Percentiles rank a stretch among this genome's conserved stretches.
These are phyloP conservation scores for Ambrosia hybrid DNA, from an alignment of 140 eudicot species.

Conservation along the genomic window DNA sequence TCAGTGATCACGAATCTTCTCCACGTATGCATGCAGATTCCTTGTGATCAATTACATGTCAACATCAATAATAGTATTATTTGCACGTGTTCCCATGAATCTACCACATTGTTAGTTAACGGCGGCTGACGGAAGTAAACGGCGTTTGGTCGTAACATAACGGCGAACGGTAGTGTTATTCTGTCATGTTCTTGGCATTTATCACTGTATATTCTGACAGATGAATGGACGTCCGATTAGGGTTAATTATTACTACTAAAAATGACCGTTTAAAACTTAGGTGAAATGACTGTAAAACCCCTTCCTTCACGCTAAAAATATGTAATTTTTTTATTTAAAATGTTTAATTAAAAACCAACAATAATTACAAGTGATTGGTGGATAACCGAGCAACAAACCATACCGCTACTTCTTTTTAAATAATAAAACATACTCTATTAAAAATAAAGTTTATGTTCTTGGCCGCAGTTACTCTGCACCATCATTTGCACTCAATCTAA, in stretches of 20 bases:
- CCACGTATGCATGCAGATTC: background rate
- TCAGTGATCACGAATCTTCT: background rate
- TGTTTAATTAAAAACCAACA: no score
- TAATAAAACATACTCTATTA: no score
- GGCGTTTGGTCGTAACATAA: background rate
- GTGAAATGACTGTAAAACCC: background rate
- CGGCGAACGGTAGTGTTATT: background rate
- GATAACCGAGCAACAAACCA: no score
- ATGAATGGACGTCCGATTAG: background rate
- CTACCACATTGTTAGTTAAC: background rate
- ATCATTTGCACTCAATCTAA: no score
- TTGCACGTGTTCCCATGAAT: background rate
- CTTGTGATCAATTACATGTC: background rate
- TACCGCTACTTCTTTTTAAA: no score
- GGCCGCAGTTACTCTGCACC: no score
- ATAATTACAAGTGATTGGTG: no score
- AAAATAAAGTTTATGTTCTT: no score
- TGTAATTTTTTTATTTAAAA: no score
- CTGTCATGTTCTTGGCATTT: background rate
- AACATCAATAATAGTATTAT: background rate
- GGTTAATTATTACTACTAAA: background rate
- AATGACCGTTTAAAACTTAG: slow-evolving; percentile 13
- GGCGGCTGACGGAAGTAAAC: slow-evolving; percentile 9
- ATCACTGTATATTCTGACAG: background rate
- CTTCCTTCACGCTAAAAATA: no score